Base-by-base conservation (phyloP, 768 basidiomycete genomes). In the Tylopilus sp. region DNA sequence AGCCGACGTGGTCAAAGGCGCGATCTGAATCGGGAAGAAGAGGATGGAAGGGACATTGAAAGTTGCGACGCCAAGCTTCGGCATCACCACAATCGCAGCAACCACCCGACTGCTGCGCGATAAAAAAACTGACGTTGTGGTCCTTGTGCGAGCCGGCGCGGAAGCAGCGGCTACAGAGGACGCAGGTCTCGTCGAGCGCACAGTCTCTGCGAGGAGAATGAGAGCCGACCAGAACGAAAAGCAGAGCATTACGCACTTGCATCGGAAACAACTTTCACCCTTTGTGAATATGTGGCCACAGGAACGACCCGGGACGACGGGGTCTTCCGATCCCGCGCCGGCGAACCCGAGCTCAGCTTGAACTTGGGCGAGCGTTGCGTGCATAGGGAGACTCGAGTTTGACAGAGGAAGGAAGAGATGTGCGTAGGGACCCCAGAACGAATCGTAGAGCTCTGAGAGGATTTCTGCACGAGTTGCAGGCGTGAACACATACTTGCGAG, bases 21-120 rank as follows among this genome's bases (percentile, higher is more conserved):
- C 17, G 48, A 42, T 64, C 55, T 2, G 55, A 12, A 10, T 62
- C 65, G 41, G 50, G 59, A 51, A 70, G 65, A 31, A 84, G 78
- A 13, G 92, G 90, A 63, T 96, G 92, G 63, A 81, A 82, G 0
- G 86, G 84, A 67, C 92, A 95, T 13, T 75, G 69, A 16, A 89
- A 78, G 6, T 81, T 74, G 6, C 66, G 62, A 30, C 84, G 79
- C 93, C 94, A 98, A 2, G 92, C 91, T 63, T 96, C 89, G 22
- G 80, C 76, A 63, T 98, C 95, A 16, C 93, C 93, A 62, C 96
- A 98, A 70, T 98, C 94, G 65, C 97, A 99, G 60, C 91, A 94
- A 6, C 93, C 90, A 8, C 93, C 89, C 0, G 89, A 86, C 60
- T 97, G 93, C 53, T 91, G 90, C 9, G 89, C 86, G 59, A 96